A percentile compares a stretch with the other conserved stretches of the same genome.
phyloP scores from a whole-genome alignment of 2,329 filamentous ascomycete genomes.

The Xylaria sp. region DNA sequence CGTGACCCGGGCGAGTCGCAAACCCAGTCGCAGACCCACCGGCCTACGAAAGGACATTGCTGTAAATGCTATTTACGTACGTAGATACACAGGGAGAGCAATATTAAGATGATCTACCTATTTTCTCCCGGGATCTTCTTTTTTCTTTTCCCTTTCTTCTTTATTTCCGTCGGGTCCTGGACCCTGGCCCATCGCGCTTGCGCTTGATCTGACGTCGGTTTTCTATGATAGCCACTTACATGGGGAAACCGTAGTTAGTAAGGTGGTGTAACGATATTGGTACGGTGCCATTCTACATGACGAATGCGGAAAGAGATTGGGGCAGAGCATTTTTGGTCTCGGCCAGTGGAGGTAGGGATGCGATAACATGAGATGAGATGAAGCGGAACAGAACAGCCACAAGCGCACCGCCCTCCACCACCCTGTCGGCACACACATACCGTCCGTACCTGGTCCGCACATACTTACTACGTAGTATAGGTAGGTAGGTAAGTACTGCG shows the following conservation, averaged over 20 bases:
- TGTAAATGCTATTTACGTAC: background rate
- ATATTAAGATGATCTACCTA: constrained; percentile 26
- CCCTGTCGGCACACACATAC: constrained; percentile 12
- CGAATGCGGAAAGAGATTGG: constrained; percentile 20
- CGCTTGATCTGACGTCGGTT: constrained; percentile 39
- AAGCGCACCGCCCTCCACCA: constrained; percentile 28
- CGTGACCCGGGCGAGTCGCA: constrained; percentile 27
- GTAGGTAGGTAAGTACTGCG: too few relatives aligned
- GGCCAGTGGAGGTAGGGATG: constrained; percentile 37
- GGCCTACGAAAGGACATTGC: constrained; percentile 9
- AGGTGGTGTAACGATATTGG: background rate
- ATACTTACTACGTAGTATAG: too few relatives aligned
- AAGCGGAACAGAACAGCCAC: constrained; percentile 30
- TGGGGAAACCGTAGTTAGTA: constrained; percentile 1
- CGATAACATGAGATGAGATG: constrained; percentile 39
- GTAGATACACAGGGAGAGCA: background rate
- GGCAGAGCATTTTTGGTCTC: constrained; percentile 26
- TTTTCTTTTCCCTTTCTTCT: constrained; percentile 8
- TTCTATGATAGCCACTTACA: too few relatives aligned
- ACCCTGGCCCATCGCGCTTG: constrained; percentile 39
- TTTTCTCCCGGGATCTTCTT: constrained; percentile 24
- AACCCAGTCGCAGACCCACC: constrained; percentile 35
- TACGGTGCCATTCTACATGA: constrained; percentile 11
- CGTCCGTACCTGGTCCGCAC: too few relatives aligned
- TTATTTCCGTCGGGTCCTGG: constrained; percentile 25